Evolutionary conservation across 257 asterid species (phyloP), one percentile per base, ranked within the genome.

Genomic region (Capsicum chinense): DNA sequence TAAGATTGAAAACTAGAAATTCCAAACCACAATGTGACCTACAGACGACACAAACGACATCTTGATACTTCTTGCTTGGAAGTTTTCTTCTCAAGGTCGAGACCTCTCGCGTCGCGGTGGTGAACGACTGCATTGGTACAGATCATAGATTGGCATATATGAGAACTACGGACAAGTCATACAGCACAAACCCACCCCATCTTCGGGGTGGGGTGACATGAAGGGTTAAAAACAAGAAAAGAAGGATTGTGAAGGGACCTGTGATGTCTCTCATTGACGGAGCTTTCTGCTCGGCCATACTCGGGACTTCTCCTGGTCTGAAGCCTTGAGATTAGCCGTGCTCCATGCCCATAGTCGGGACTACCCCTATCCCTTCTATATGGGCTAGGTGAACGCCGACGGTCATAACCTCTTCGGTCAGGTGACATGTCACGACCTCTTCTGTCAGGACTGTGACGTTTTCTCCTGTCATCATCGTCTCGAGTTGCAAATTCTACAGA

Each of bases 291-390:
- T 87, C 92, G 90, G 79, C 88, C 92, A 73, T 92, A 91, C 35
- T 85, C 90, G 21, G 95, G 97, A 79, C 96, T 91, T 44, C 83
- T 87, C 88, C 97, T 90, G 37, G 90, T 82, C 58, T 86, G 93
- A 16, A 89, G 83, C 86, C 97, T 91, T 17, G 98, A 90, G 84
- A 81, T 92, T 70, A 93, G 97, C 52, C 89, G 83, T 52, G 95
- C 84, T 73, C 95, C 98, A 85, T 87, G 98, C 33, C 98, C 98
- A 85, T 95, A 93, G 85, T 95, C 98, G 84, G 98, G 98, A 90
- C 98, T 95, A 70, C 93, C 97, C 90, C 98, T 92, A 64, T 92
- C 91, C 93, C 96, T 88, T 37, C 90, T 92, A 69, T 91, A 90
- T 54, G 97, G 95, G 79, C 97, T 94, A 37, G 95, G 92, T 5